Evolutionary conservation across 805 yeast species (phyloP).

Genomic region (Lipomyces sp.): DNA sequence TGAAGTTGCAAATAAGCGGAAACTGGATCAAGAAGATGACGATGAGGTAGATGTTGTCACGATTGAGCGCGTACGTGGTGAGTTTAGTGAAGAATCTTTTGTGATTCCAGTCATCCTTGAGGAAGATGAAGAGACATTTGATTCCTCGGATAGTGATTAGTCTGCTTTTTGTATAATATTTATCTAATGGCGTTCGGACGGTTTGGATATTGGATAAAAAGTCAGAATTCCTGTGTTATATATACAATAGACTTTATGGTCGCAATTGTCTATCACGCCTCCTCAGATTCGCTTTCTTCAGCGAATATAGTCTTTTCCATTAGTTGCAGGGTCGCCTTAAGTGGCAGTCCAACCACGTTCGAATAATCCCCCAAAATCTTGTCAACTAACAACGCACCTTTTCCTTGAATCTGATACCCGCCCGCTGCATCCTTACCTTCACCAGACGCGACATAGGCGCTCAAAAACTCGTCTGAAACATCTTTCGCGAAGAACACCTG

Average conservation of each 20-base stretch:
- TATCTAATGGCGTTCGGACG: slow-evolving; percentile 1
- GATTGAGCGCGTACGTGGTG: slow-evolving; percentile 66
- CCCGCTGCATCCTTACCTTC: slow-evolving; percentile 90
- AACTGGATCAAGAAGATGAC: slow-evolving; percentile 67
- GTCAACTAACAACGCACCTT: slow-evolving; percentile 63
- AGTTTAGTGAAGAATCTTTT: slow-evolving; percentile 53
- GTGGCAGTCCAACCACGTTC: slow-evolving; percentile 89
- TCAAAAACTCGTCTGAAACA: slow-evolving; percentile 60
- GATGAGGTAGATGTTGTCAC: slow-evolving; percentile 67
- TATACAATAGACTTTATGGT: background rate
- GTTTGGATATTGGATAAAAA: background rate
- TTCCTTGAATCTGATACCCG: slow-evolving; percentile 83
- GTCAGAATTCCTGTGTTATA: background rate
- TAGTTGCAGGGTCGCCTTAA: slow-evolving; percentile 57
- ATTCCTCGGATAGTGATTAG: slow-evolving; percentile 31
- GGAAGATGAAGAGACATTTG: slow-evolving; percentile 37
- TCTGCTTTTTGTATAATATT: background rate
- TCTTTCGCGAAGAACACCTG: slow-evolving; percentile 46
- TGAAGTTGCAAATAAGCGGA: slow-evolving; percentile 63
- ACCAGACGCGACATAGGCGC: slow-evolving; percentile 64
- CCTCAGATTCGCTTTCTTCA: slow-evolving; percentile 37
- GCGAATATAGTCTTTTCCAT: slow-evolving; percentile 45
- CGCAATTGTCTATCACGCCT: slow-evolving; percentile 2
- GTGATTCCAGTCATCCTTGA: slow-evolving; percentile 60
- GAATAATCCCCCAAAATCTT: slow-evolving; percentile 77